A percentile compares a stretch with the other conserved stretches of the same genome.
Conservation (phyloP, 1,284 basidiomycete genomes). For the Irpex sp. region DNA sequence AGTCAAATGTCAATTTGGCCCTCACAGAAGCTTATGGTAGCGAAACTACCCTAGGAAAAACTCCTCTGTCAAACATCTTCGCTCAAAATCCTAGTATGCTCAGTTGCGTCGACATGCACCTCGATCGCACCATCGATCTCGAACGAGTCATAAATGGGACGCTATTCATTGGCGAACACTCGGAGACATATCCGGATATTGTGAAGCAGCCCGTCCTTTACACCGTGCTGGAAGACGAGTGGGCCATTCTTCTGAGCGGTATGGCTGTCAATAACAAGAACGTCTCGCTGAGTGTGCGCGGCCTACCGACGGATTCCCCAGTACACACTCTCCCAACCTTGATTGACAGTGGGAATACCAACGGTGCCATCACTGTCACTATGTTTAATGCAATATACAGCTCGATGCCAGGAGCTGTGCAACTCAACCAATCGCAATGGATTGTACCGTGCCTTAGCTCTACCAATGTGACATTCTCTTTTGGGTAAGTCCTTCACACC, state of each 20-base stretch:
- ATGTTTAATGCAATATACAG: conserved; percentile 24
- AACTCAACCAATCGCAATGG: conserved; percentile 12
- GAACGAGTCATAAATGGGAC: too few species aligned
- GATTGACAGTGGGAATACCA: not conserved
- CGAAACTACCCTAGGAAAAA: conserved; percentile 13
- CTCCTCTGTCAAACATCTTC: conserved; percentile 20
- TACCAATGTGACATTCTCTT: conserved; percentile 21
- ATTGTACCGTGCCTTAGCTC: conserved; percentile 24
- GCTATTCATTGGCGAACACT: too few species aligned
- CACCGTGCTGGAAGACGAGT: too few species aligned
- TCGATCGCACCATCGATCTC: conserved; percentile 18
- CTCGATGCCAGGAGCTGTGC: conserved; percentile 22
- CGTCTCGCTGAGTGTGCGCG: too few species aligned
- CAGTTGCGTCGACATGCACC: conserved; percentile 24
- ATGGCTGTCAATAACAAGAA: too few species aligned
- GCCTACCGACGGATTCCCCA: too few species aligned
- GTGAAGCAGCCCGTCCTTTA: too few species aligned
- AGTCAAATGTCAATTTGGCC: conserved; percentile 7
- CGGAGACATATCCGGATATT: too few species aligned
- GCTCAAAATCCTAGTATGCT: conserved; percentile 18
- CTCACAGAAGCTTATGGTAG: conserved; percentile 6
- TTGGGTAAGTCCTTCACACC: conserved; percentile 8
- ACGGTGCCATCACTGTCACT: too few species aligned
- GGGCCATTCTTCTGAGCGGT: too few species aligned
- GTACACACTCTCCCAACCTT: conserved; percentile 17